A percentile compares a stretch with the other conserved stretches of the same genome.
These are phyloP conservation scores for Tylopilus felleus DNA, from an alignment of 768 basidiomycete species.

Conservation along the genomic window DNA sequence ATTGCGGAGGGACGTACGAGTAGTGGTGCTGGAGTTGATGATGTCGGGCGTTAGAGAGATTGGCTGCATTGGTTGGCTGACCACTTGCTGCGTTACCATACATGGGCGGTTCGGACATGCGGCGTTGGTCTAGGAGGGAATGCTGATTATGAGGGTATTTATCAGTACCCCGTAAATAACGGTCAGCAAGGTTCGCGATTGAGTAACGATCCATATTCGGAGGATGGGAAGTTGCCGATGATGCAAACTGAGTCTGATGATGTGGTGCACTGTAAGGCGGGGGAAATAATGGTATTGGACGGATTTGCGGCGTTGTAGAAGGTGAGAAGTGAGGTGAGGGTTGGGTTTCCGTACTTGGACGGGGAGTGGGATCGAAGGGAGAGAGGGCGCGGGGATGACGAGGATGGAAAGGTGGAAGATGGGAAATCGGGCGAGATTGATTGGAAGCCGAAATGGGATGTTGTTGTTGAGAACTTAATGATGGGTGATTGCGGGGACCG, in stretches of 20 bases:
- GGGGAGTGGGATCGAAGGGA: background rate
- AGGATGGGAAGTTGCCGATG: slow-evolving; percentile 39
- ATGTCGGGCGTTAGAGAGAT: slow-evolving; percentile 34
- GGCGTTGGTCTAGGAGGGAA: slow-evolving; percentile 52
- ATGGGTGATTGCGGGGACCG: slow-evolving; percentile 31
- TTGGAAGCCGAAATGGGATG: slow-evolving; percentile 14
- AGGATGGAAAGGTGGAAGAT: slow-evolving; percentile 17
- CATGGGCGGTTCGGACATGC: slow-evolving; percentile 66
- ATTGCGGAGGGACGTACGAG: slow-evolving; percentile 33
- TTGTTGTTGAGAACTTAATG: slow-evolving; percentile 13
- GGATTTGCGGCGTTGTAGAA: slow-evolving; percentile 43
- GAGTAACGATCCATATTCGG: slow-evolving; percentile 41
- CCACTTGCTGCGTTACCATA: slow-evolving; percentile 42
- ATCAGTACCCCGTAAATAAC: slow-evolving; percentile 39
- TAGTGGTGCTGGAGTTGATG: slow-evolving; percentile 43
- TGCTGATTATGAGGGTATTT: slow-evolving; percentile 34
- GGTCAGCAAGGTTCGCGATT: slow-evolving; percentile 37
- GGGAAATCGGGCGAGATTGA: slow-evolving; percentile 19
- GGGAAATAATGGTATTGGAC: slow-evolving; percentile 37
- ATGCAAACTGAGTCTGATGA: slow-evolving; percentile 44
- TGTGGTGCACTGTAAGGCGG: slow-evolving; percentile 42
- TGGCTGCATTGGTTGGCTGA: slow-evolving; percentile 31
- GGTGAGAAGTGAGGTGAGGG: slow-evolving; percentile 28
- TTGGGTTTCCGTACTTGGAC: background rate
- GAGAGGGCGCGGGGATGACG: slow-evolving; percentile 10